phyloP scores from a whole-genome alignment of 2,329 filamentous ascomycete genomes.

The Apiospora kogelbergensis region DNA sequence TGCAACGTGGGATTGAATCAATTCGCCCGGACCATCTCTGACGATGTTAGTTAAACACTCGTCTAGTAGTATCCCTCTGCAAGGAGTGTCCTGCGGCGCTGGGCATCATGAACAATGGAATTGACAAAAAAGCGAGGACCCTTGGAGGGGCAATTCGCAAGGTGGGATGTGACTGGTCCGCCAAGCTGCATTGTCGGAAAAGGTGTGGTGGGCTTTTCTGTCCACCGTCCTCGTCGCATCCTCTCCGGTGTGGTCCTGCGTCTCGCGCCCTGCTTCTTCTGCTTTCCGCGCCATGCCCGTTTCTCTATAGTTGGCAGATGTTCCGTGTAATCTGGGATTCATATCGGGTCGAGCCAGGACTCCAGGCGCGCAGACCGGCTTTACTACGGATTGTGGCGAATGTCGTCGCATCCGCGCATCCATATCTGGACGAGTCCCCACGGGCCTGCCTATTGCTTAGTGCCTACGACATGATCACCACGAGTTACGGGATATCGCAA shows the following conservation, averaged over 20 bases:
- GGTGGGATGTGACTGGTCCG: conserved; percentile 6
- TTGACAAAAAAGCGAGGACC: conserved; percentile 1
- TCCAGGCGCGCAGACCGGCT: conserved; percentile 8
- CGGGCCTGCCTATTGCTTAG: not conserved
- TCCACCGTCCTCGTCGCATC: conserved; percentile 9
- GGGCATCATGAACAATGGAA: conserved; percentile 1
- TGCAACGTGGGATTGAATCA: not conserved
- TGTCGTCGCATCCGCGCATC: conserved; percentile 5
- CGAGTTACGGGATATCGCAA: conserved; percentile 3
- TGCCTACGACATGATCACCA: not conserved
- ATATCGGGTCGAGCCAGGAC: conserved; percentile 1
- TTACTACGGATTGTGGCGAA: conserved; percentile 8
- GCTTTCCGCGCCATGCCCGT: conserved; percentile 7
- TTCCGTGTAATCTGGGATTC: conserved; percentile 7
- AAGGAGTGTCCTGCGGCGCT: not conserved
- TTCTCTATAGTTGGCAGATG: conserved; percentile 9
- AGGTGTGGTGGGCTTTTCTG: conserved; percentile 3
- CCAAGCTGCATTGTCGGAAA: not conserved
- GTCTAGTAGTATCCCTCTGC: not conserved
- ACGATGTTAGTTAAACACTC: not conserved
- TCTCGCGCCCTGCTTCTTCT: not conserved
- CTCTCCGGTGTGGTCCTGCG: conserved; percentile 4
- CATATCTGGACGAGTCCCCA: not conserved
- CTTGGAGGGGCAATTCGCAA: conserved; percentile 1
- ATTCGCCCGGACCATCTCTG: not conserved